phyloP scores from a whole-genome alignment of 306 rosid species.

The Vigna reflexopilosa region DNA sequence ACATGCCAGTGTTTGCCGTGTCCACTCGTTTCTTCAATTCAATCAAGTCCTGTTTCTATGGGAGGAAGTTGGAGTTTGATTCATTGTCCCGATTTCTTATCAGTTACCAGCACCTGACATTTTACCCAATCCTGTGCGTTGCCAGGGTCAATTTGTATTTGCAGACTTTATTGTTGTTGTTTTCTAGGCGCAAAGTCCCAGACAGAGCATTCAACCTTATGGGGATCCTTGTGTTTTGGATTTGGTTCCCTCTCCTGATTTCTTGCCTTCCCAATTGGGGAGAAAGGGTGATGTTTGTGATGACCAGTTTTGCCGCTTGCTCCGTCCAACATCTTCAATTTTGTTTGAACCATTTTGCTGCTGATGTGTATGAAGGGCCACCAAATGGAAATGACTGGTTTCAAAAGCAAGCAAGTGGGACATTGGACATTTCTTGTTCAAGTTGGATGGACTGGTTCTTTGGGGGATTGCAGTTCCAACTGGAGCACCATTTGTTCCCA shows the following conservation, averaged over 20 bases:
- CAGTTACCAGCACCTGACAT: conserved; percentile 83
- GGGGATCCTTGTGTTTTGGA: conserved; percentile 79
- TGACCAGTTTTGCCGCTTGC: conserved; percentile 65
- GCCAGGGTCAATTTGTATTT: conserved; percentile 73
- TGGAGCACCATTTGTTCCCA: conserved; percentile 74
- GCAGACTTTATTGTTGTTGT: conserved; percentile 68
- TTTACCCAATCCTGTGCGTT: conserved; percentile 71
- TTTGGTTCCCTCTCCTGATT: conserved; percentile 81
- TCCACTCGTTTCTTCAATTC: conserved; percentile 64
- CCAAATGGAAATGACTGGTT: conserved; percentile 81
- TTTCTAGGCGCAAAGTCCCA: conserved; percentile 57
- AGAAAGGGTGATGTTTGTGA: conserved; percentile 74
- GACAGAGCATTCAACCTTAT: conserved; percentile 68
- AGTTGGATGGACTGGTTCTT: conserved; percentile 84
- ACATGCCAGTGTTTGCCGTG: conserved; percentile 84
- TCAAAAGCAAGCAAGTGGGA: conserved; percentile 73
- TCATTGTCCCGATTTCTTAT: conserved; percentile 68
- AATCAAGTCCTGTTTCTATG: conserved; percentile 68
- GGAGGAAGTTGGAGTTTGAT: conserved; percentile 70
- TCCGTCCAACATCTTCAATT: conserved; percentile 76
- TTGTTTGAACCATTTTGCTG: conserved; percentile 75
- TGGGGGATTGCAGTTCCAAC: conserved; percentile 80
- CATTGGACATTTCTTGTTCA: conserved; percentile 70
- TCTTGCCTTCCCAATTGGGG: conserved; percentile 71
- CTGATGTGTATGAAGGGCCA: conserved; percentile 65